These are phyloP conservation scores for Deuterostichococcus epilithicus DNA, from an alignment of 139 green algal species.

Conservation along the genomic window DNA sequence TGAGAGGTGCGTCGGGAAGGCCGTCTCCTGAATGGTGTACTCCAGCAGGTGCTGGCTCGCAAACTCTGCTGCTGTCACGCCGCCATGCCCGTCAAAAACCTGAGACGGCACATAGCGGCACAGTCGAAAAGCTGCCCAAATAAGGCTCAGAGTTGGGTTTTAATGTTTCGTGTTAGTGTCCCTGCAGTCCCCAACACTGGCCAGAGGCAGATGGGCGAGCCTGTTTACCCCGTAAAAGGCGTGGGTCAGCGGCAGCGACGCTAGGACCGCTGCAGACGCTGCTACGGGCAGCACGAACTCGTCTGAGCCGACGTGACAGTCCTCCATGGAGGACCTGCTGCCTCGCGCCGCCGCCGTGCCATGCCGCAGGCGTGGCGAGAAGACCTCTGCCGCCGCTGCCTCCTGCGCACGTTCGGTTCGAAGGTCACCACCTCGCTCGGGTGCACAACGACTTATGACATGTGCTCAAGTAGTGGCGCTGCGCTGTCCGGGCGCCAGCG, in stretches of 20 bases:
- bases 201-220: neutral
- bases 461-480: too few relatives aligned
- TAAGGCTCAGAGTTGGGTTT: neutral
- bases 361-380: constrained; percentile 4
- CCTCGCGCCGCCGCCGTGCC: constrained; percentile 15
- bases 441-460: too few relatives aligned
- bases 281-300: constrained; percentile 4
- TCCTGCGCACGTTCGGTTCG: neutral
- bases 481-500: too few relatives aligned
- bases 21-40: neutral
- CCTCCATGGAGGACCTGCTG: constrained; percentile 20
- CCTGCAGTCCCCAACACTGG: neutral
- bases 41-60: constrained; percentile 13
- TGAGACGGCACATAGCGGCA: constrained; percentile 4
- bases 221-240: constrained; percentile 16
- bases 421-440: too few relatives aligned
- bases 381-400: neutral
- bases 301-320: constrained; percentile 13
- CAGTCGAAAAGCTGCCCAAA: neutral
- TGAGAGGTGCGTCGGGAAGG: neutral
- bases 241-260: neutral
- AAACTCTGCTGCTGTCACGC: constrained; percentile 18
- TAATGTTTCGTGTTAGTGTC: neutral
- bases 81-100: constrained; percentile 39
- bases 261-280: neutral